Evolutionary conservation across 441 rosid species (phyloP).

Genomic region (Gossypium davidsonii): DNA sequence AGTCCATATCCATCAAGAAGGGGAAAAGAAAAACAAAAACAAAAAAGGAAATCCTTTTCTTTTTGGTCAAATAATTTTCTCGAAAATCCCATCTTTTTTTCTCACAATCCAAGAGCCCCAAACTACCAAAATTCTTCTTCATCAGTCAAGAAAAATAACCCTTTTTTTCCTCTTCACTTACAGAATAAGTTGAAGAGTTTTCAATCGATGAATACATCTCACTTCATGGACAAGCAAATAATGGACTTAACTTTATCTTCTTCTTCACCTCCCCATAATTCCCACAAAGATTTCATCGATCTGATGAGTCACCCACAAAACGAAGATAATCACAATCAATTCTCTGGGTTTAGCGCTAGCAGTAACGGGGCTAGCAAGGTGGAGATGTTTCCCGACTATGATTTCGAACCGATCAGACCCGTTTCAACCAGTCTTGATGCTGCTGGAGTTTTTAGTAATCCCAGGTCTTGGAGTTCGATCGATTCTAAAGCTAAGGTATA

Average conservation of each 20-base stretch:
- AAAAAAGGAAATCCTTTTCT: too few species aligned
- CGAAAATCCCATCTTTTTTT: too few species aligned
- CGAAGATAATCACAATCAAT: slow-evolving; percentile 25
- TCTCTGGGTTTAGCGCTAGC: slow-evolving; percentile 8
- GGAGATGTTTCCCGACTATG: slow-evolving; percentile 71
- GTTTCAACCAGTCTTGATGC: slow-evolving; percentile 30
- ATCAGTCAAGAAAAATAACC: not conserved
- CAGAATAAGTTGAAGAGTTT: not conserved
- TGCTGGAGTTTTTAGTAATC: slow-evolving; percentile 4
- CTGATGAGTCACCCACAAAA: slow-evolving; percentile 46
- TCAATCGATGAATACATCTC: slow-evolving; percentile 50
- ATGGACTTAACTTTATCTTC: slow-evolving; percentile 61
- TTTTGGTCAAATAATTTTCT: too few species aligned
- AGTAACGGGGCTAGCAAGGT: slow-evolving; percentile 44
- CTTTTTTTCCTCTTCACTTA: not conserved
- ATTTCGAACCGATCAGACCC: slow-evolving; percentile 73
- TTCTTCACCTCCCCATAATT: slow-evolving; percentile 1
- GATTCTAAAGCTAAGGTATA: slow-evolving; percentile 40
- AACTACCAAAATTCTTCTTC: not conserved
- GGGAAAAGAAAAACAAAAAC: too few species aligned
- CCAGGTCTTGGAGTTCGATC: slow-evolving; percentile 41
- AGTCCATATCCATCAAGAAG: too few species aligned
- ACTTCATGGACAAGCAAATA: slow-evolving; percentile 75
- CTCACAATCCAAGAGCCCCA: not conserved
- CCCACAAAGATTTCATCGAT: slow-evolving; percentile 39